Base-by-base conservation (phyloP, 768 basidiomycete species). In the Amanita phalloides region DNA sequence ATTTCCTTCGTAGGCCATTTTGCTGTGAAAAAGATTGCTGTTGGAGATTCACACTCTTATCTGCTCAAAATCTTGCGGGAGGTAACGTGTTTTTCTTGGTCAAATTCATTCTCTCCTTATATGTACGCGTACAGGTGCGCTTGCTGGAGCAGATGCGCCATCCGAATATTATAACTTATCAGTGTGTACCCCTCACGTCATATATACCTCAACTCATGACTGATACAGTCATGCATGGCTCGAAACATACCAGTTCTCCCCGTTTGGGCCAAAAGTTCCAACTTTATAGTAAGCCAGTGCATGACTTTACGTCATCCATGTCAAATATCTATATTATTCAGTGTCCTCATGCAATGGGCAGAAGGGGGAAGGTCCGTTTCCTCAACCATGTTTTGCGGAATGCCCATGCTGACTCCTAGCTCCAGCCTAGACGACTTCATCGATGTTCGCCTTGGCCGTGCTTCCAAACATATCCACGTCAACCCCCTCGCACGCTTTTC, bases 11-110 rank as follows among this genome's bases (percentile, higher is more conserved):
- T 57, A 79, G 88, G 88, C 26, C 84, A 83, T 57, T 96, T 94
- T 64, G 94, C 94, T 0, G 88, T 96, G 44, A 98, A 98, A 71
- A 97, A 96, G 65, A 91, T 98, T 20, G 92, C 95, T 0, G 88
- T 97, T 0, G 93, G 93, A 45, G 81, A 90, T 61, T 94, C 90
- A 0, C 87, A 91, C 57, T 74, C 82, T 2, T 94, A 94, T 68
- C 72, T 95, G 5, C 68, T 92, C 37, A 83, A 82, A 45, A 92
- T 89, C 50, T 70, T 94, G 36, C 79, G 81, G 41, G 92, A 94
- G 71, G 82, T 77, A 32, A 42, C 44, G 70, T 55, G 38, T 35
- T 39, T 28, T 42, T 25, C 36, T 45, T 26, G 6, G n/a, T 44
- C 33, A 9, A 25, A 30, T 26, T 42, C 10, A 23, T 33, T 41